Base-by-base conservation (phyloP, 768 basidiomycete species). In the Filobasidium floriforme region DNA sequence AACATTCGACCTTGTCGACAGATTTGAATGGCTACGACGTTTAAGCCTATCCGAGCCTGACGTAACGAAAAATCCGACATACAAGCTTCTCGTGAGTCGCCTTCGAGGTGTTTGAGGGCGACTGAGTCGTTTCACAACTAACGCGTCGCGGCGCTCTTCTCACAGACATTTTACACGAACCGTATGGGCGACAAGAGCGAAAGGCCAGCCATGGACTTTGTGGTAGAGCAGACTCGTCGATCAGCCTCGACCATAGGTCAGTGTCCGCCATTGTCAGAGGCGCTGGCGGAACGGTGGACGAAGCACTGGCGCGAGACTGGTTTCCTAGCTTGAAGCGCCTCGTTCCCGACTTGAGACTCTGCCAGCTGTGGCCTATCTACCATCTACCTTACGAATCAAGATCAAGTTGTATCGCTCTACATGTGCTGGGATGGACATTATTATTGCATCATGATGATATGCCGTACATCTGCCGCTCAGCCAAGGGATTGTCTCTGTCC, bases 261-360 rank as follows among this genome's bases (percentile, higher is more conserved):
- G 11, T 69, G 77, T 26, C 77, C 79, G 22, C 68, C 79, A 5
- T 65, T 81, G 41, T 72, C 71, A 49, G 69, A 75, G 1, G 77
- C 63, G 26, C 66, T 83, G 41, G 80, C 83, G 1, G 75, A 70
- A 18, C 80, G 81, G 49, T 83, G 82, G 82, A 77, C 80, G 1
- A 70, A 62, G 19, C 73, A 78, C 15, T 84, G 83, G 83, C 78
- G 77, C 64, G 71, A 77, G 59, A 78, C 76, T 15, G 80, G 80
- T 15, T 83, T 84, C 69, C 63, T 76, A 41, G 68, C 70, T 41
- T 60, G 29, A 24, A 24, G 26, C 52, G 52, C 43, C 43, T 44
- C 10, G 22, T 10, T 11, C 15, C 52, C 10, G 22, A 54, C 52
- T 54, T 54, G 10, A 10, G 12, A 54, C 26, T n/a, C n/a, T n/a